These are phyloP conservation scores for Physcomitrium patens DNA, from an alignment of 225 moss, liverwort and hornwort species.

Conservation along the genomic window DNA sequence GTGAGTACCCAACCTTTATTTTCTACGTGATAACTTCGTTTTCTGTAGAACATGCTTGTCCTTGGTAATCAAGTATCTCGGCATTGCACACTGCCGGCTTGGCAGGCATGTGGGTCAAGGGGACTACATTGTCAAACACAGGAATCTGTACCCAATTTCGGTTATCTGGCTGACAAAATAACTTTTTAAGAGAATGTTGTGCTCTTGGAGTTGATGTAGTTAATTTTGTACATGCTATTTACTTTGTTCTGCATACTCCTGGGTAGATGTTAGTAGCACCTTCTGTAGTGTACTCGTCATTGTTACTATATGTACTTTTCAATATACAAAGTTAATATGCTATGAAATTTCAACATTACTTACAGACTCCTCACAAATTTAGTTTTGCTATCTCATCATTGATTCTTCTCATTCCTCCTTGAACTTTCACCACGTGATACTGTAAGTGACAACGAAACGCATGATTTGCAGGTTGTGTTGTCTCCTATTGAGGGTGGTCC, in stretches of 20 bases:
- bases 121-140: neutral
- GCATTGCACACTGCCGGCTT: neutral
- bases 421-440: neutral
- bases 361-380: neutral
- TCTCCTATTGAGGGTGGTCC: constrained; percentile 94
- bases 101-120: constrained; percentile 8
- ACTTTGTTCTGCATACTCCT: neutral
- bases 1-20: neutral
- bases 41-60: neutral
- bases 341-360: neutral
- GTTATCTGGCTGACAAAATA: neutral
- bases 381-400: too few relatives aligned
- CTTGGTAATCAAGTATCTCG: constrained; percentile 1
- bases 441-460: constrained; percentile 21
- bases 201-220: neutral
- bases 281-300: neutral
- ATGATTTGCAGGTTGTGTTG: constrained; percentile 73
- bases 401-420: neutral
- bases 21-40: constrained; percentile 11
- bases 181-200: neutral
- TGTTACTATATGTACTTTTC: neutral
- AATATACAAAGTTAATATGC: neutral
- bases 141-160: neutral
- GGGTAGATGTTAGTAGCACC: neutral
- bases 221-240: neutral